A percentile compares a stretch with the other conserved stretches of the same genome.
Conservation (phyloP, 1,139 yeast species). For the Meyerozyma carpophila region DNA sequence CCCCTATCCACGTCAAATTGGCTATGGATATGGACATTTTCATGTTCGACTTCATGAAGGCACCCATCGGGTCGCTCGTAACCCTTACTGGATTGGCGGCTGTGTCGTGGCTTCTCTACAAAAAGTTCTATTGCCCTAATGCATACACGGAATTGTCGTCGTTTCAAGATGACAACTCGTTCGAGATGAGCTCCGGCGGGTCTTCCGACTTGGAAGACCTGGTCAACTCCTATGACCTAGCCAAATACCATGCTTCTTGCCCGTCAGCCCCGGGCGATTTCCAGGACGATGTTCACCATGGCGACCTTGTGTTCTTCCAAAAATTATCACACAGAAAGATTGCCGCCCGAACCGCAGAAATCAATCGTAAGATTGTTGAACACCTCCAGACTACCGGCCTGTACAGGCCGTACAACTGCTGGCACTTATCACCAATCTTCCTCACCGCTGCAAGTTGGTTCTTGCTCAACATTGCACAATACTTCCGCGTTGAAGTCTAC, state of each 20-base stretch:
- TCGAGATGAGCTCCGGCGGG: constrained; percentile 6
- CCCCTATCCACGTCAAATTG: constrained; percentile 47
- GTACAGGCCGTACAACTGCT: constrained; percentile 14
- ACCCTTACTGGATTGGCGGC: constrained; percentile 10
- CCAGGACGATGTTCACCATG: constrained; percentile 8
- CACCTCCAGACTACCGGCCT: constrained; percentile 5
- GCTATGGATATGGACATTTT: constrained; percentile 37
- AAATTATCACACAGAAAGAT: constrained; percentile 4
- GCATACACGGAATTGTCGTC: neutral
- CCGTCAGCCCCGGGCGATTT: constrained; percentile 9
- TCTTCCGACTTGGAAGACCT: constrained; percentile 1
- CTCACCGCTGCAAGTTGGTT: constrained; percentile 30
- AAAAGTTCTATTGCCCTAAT: constrained; percentile 7
- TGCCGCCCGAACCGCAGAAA: constrained; percentile 5
- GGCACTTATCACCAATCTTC: constrained; percentile 25
- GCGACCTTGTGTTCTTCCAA: constrained; percentile 5
- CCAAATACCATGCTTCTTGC: neutral
- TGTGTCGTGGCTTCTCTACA: constrained; percentile 6
- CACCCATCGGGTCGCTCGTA: constrained; percentile 9
- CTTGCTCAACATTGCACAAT: constrained; percentile 34
- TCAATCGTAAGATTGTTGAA: constrained; percentile 5
- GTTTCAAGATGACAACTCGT: constrained; percentile 7
- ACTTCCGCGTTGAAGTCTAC: constrained; percentile 24
- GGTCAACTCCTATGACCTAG: neutral
- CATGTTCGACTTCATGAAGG: constrained; percentile 19